These are phyloP conservation scores for Pythium coloratum DNA, from an alignment of 352 stramenopile species.

Conservation along the genomic window DNA sequence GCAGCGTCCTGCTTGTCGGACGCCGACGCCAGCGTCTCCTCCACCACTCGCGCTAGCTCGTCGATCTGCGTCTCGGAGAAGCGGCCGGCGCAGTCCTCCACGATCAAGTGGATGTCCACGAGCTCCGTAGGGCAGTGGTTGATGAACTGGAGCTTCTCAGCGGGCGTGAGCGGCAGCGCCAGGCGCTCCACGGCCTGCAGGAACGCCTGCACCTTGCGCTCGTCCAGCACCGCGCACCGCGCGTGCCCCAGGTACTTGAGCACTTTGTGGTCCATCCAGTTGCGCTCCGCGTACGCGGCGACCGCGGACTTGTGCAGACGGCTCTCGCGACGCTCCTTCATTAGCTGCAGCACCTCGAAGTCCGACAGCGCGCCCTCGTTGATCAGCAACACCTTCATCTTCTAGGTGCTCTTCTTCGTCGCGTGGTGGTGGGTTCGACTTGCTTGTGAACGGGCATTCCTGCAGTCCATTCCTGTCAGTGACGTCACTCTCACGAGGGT, in stretches of 20 bases:
- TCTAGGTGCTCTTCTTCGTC: background rate
- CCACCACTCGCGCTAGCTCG: constrained; percentile 67
- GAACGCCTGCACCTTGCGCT: constrained; percentile 59
- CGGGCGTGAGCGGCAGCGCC: constrained; percentile 51
- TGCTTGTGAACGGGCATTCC: background rate
- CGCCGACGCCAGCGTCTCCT: constrained; percentile 54
- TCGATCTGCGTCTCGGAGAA: constrained; percentile 79
- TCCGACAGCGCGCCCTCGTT: constrained; percentile 81
- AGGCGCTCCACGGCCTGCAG: constrained; percentile 49
- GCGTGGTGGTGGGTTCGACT: background rate
- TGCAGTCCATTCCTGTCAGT: background rate
- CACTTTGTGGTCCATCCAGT: constrained; percentile 91
- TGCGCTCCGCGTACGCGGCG: constrained; percentile 80
- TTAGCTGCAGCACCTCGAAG: constrained; percentile 77
- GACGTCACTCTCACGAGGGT: background rate
- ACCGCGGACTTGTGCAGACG: constrained; percentile 76
- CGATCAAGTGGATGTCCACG: constrained; percentile 82
- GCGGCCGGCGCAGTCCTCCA: constrained; percentile 81
- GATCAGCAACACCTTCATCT: constrained; percentile 84
- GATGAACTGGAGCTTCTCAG: constrained; percentile 85
- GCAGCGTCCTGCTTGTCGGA: constrained; percentile 35
- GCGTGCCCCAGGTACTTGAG: constrained; percentile 85
- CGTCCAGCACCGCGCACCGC: constrained; percentile 49
- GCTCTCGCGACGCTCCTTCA: constrained; percentile 80
- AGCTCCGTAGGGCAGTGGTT: constrained; percentile 83